A percentile compares a stretch with the other conserved stretches of the same genome.
Conservation (phyloP, 192 early-diverging fungal species). For the Gonapodya sp. region DNA sequence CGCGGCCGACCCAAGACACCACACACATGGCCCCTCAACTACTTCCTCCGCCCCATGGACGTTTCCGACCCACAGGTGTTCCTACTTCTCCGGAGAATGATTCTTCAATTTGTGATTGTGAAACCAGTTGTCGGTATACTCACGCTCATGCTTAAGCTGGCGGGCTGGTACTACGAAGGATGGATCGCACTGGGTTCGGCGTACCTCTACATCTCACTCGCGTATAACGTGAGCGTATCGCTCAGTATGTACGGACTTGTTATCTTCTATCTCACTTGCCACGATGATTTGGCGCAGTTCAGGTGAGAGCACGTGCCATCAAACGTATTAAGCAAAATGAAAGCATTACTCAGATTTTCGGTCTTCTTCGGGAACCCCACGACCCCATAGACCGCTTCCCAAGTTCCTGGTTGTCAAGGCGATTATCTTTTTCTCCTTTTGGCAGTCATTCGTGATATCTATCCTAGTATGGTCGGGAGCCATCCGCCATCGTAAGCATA, state of each 20-base stretch:
- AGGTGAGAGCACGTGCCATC: constrained; percentile 25
- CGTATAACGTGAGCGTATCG: constrained; percentile 86
- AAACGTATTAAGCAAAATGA: constrained; percentile 16
- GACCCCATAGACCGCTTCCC: constrained; percentile 61
- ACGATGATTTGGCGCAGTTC: constrained; percentile 59
- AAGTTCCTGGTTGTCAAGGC: constrained; percentile 93
- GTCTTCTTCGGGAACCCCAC: not conserved
- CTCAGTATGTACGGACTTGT: constrained; percentile 76
- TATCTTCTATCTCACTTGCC: constrained; percentile 77
- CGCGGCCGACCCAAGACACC: constrained; percentile 64
- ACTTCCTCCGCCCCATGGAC: constrained; percentile 31
- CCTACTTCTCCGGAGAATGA: constrained; percentile 68
- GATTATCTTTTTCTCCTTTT: constrained; percentile 89
- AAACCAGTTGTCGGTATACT: constrained; percentile 71
- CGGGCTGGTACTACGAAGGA: constrained; percentile 71
- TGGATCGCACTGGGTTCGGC: constrained; percentile 51
- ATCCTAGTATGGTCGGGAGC: constrained; percentile 65
- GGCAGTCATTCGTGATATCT: constrained; percentile 79
- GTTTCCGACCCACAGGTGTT: constrained; percentile 81
- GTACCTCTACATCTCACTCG: constrained; percentile 71
- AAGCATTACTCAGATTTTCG: constrained; percentile 24
- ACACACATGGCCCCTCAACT: constrained; percentile 72
- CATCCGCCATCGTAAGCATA: constrained; percentile 55
- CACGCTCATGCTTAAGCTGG: constrained; percentile 70
- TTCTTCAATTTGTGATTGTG: constrained; percentile 87